Conservation (phyloP, 257 asterid genomes). For the Fraxinus quadrangulata region DNA sequence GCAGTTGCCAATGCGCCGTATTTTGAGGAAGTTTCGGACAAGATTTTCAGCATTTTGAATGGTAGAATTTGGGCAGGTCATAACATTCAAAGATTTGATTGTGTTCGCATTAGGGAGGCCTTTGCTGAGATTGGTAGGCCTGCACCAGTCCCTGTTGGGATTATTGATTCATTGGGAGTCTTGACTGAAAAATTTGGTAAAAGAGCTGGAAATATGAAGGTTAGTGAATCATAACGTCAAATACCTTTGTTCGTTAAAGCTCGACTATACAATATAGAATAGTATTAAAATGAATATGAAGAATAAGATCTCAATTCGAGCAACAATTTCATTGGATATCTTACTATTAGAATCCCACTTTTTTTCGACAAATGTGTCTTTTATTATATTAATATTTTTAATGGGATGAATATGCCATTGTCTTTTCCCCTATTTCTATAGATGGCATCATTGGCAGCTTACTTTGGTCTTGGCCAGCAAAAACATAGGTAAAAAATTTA, state of each 20-base stretch:
- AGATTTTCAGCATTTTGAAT: conserved; percentile 66
- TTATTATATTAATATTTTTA: neutral
- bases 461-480: conserved; percentile 92
- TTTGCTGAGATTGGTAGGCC: conserved; percentile 59
- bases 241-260: neutral
- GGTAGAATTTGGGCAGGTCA: conserved; percentile 99
- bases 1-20: conserved; percentile 65
- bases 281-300: no score
- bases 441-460: conserved; percentile 93
- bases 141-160: conserved; percentile 65
- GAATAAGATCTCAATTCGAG: neutral
- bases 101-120: conserved; percentile 74
- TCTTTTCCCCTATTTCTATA: conserved; percentile 17
- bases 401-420: neutral
- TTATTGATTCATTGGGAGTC: conserved; percentile 76
- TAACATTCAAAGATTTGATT: conserved; percentile 82
- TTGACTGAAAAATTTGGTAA: conserved; percentile 70
- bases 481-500: conserved; percentile 65
- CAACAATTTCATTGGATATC: no score
- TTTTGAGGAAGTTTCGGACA: conserved; percentile 70
- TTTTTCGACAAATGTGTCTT: neutral
- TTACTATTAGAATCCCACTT: no score
- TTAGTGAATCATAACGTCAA: conserved; percentile 15
- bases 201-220: conserved; percentile 99
- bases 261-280: neutral